Base-by-base conservation (phyloP, 768 basidiomycete species). In the Rubroboletus pulcherrimus region DNA sequence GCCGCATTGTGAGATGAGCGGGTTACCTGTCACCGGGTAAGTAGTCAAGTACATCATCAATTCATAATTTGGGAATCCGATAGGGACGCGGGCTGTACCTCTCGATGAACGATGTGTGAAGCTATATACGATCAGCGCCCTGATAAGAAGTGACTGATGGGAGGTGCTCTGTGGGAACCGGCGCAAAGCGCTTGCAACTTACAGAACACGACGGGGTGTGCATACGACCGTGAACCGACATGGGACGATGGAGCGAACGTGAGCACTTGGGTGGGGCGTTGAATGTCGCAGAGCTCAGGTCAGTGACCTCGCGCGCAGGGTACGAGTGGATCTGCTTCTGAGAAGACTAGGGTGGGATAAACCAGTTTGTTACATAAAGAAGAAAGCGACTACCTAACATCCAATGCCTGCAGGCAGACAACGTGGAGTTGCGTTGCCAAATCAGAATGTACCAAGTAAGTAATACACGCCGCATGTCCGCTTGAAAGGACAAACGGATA, bases 401-500 rank as follows among this genome's bases (percentile, higher is more conserved):
- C 65, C 59, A 64, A 67, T 81, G 84, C 86, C 85, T 86, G 84
- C 83, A 87, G 86, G 86, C 86, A 84, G 73, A 76, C 78, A 86
- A 85, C 86, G 85, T 87, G 80, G 72, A 73, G 71, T 75, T 71
- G 72, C 75, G 61, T 54, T 71, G 55, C 69, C 71, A 66, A 71
- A 82, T 83, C 80, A 79, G 81, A 85, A 56, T 51, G 66, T 63
- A 66, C 65, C 49, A 63, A 64, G 60, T 66, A 58, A 59, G 64
- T 68, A 71, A 69, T 70, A 63, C 58, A 29, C 39, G 66, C 68
- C 62, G 59, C 66, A 54, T 70, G 68, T 48, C 67, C 66, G 66
- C 62, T 66, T 66, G 60, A 60, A 51, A 57, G 60, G 72, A 76
- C 78, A 73, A 64, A 71, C 73, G 76, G 74, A 74, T 77, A 81